These are phyloP conservation scores for Claviceps sp. DNA, from an alignment of 2,329 filamentous ascomycete genomes.

Conservation along the genomic window DNA sequence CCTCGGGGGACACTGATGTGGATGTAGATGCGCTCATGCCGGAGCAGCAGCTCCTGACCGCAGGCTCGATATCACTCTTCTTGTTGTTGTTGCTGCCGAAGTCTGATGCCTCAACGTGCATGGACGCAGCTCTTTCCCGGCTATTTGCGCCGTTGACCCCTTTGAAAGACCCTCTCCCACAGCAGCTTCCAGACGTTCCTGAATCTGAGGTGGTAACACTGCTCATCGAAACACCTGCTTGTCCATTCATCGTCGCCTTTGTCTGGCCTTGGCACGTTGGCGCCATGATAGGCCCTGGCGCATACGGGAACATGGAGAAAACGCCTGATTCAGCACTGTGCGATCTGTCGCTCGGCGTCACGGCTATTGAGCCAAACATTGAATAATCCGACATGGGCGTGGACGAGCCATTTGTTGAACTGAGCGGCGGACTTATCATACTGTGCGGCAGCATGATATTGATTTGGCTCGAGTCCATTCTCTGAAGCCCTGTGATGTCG, in stretches of 20 bases:
- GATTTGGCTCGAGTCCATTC: constrained; percentile 39
- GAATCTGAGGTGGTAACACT: constrained; percentile 5
- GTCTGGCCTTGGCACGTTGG: constrained; percentile 8
- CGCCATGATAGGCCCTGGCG: constrained; percentile 14
- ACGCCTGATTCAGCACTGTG: constrained; percentile 14
- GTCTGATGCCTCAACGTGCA: constrained; percentile 7
- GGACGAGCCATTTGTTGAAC: constrained; percentile 10
- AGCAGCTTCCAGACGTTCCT: constrained; percentile 11
- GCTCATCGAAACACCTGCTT: constrained; percentile 10
- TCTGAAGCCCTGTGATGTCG: constrained; percentile 32
- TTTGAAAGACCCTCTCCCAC: constrained; percentile 6
- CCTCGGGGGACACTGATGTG: constrained; percentile 7
- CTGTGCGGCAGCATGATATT: constrained; percentile 30
- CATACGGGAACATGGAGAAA: constrained; percentile 20
- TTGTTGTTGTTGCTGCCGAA: constrained; percentile 3
- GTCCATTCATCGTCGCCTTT: constrained; percentile 9
- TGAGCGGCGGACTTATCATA: constrained; percentile 12
- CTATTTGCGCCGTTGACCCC: constrained; percentile 4
- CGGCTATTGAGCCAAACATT: constrained; percentile 16
- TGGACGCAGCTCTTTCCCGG: neutral
- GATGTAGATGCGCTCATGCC: constrained; percentile 6
- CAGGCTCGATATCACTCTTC: neutral
- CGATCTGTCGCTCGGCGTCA: constrained; percentile 14
- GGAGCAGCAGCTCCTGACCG: constrained; percentile 18
- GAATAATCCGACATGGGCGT: constrained; percentile 11